These are phyloP conservation scores for Ailanthus altissimus DNA, from an alignment of 345 rosid genomes.

Conservation along the genomic window DNA sequence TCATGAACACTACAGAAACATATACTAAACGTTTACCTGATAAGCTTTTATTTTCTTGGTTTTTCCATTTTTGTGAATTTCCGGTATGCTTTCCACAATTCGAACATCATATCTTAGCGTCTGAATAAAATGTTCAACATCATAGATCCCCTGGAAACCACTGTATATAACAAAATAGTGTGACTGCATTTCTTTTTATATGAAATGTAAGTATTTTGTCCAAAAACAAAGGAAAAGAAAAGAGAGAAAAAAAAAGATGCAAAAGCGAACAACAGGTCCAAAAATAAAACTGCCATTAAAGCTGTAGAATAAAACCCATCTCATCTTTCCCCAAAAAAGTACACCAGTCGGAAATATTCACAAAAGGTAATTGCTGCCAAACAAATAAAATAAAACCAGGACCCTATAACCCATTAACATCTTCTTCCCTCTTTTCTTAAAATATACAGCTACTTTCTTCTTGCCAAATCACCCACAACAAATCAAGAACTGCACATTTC, in stretches of 20 bases:
- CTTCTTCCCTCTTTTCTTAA: background rate
- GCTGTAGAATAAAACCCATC: too few relatives aligned
- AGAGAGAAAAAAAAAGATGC: background rate
- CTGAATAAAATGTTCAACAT: slow-evolving; percentile 88
- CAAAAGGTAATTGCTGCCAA: too few relatives aligned
- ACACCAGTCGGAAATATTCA: too few relatives aligned
- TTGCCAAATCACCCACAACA: background rate
- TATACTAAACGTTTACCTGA: slow-evolving; percentile 57
- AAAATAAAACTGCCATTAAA: background rate
- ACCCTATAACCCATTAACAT: background rate
- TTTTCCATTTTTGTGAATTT: slow-evolving; percentile 84
- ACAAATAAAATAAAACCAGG: too few relatives aligned
- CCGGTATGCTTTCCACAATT: slow-evolving; percentile 89
- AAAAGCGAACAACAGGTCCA: background rate
- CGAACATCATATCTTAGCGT: slow-evolving; percentile 77
- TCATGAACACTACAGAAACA: background rate
- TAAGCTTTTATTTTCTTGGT: slow-evolving; percentile 79
- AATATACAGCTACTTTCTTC: background rate
- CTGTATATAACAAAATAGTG: slow-evolving; percentile 37
- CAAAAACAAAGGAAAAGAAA: too few relatives aligned
- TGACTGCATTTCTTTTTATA: background rate
- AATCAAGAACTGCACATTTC: background rate
- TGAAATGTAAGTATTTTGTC: background rate
- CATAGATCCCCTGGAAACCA: slow-evolving; percentile 96
- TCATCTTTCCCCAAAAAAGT: too few relatives aligned